Percentiles rank a stretch among this genome's conserved stretches.
Evolutionary conservation across 805 yeast species (phyloP).

Genomic region (Lipomyces starkeyi): DNA sequence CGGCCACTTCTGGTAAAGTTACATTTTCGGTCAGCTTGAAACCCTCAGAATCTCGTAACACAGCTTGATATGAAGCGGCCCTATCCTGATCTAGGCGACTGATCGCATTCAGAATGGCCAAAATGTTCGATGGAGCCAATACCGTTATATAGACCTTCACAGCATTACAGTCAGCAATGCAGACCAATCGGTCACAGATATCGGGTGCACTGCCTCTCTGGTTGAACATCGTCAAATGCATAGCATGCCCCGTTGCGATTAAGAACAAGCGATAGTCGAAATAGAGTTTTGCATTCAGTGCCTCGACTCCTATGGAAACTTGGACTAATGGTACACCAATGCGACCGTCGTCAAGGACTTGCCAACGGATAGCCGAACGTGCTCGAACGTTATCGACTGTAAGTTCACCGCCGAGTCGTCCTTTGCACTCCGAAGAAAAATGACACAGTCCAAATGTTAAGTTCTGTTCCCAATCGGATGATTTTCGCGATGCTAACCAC

Average conservation of each 20-base stretch:
- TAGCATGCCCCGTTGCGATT: slow-evolving; percentile 58
- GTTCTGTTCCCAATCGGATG: slow-evolving; percentile 72
- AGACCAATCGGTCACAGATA: slow-evolving; percentile 56
- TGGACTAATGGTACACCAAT: slow-evolving; percentile 70
- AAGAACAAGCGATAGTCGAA: slow-evolving; percentile 88
- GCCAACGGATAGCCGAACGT: slow-evolving; percentile 77
- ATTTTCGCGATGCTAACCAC: slow-evolving; percentile 74
- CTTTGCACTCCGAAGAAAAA: slow-evolving; percentile 62
- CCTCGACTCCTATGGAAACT: slow-evolving; percentile 61
- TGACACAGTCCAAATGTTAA: slow-evolving; percentile 64
- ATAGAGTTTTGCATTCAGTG: slow-evolving; percentile 64
- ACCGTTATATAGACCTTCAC: slow-evolving; percentile 76
- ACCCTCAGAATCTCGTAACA: slow-evolving; percentile 62
- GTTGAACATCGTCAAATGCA: slow-evolving; percentile 67
- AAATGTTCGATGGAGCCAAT: slow-evolving; percentile 79
- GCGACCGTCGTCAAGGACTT: slow-evolving; percentile 49
- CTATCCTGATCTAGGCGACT: slow-evolving; percentile 76
- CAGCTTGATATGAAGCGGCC: slow-evolving; percentile 73
- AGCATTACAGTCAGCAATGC: slow-evolving; percentile 50
- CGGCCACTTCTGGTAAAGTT: not conserved
- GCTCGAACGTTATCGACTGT: slow-evolving; percentile 56
- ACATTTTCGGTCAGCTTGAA: slow-evolving; percentile 45
- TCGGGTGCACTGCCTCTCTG: slow-evolving; percentile 60
- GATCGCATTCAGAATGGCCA: slow-evolving; percentile 76
- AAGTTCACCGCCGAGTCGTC: slow-evolving; percentile 81